These are phyloP conservation scores for Colletotrichum acutatum DNA, from an alignment of 2,329 filamentous ascomycete genomes.

Conservation along the genomic window DNA sequence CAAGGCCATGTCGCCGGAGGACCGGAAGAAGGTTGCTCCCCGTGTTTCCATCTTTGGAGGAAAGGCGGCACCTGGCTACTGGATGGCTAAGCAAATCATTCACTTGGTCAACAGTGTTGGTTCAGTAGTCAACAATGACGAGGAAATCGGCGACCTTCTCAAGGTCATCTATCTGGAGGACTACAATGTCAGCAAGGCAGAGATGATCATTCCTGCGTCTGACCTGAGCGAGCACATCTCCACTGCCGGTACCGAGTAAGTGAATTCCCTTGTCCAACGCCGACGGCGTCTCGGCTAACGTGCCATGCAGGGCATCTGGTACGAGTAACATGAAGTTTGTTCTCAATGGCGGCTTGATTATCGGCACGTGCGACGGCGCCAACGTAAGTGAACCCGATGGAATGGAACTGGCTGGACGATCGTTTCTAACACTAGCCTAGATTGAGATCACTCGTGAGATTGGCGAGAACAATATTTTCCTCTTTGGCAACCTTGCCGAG, in stretches of 20 bases:
- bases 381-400: slow-evolving; percentile 72
- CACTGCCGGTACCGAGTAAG: slow-evolving; percentile 90
- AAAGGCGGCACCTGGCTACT: slow-evolving; percentile 97
- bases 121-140: slow-evolving; percentile 89
- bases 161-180: slow-evolving; percentile 98
- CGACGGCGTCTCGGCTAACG: slow-evolving; percentile 29
- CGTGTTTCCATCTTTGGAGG: slow-evolving; percentile 97
- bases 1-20: slow-evolving; percentile 84
- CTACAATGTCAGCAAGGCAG: slow-evolving; percentile 99
- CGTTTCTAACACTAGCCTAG: slow-evolving; percentile 46
- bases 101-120: slow-evolving; percentile 95
- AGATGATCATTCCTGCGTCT: slow-evolving; percentile 93
- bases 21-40: slow-evolving; percentile 86
- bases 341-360: slow-evolving; percentile 95
- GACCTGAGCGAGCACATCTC: slow-evolving; percentile 99
- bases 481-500: slow-evolving; percentile 95
- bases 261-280: slow-evolving; percentile 34
- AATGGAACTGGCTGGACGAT: slow-evolving; percentile 31
- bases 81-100: slow-evolving; percentile 99
- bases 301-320: slow-evolving; percentile 68
- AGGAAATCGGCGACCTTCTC: slow-evolving; percentile 90
- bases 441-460: slow-evolving; percentile 99
- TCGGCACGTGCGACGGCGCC: slow-evolving; percentile 96
- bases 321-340: slow-evolving; percentile 99
- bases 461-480: slow-evolving; percentile 96